Base-by-base conservation (phyloP, 192 early-diverging fungal genomes). In the Dispira parvispora region DNA sequence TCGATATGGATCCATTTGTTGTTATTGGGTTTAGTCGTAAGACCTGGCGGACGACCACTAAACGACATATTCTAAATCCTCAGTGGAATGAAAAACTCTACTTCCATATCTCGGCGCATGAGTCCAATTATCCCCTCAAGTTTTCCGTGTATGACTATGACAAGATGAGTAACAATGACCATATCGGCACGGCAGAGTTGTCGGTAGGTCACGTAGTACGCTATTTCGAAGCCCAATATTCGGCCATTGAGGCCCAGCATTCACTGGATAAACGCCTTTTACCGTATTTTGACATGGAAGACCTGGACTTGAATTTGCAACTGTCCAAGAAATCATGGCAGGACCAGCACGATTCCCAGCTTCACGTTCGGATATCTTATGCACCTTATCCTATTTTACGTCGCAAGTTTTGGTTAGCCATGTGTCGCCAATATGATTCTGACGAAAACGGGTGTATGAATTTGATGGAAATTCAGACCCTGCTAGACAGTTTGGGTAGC, bases 1-100 rank as follows among this genome's bases (percentile, higher is more conserved):
- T 82, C 65, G 82, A 89, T 66, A 89, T 87, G 78, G 88, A 91
- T 69, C 88, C 89, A 0, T 91, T 88, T 73, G 86, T 85, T 1
- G 72, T 88, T 45, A 75, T 89, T 14, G 81, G 84, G 11, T 87
- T 82, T 71, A 77, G 80, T 25, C 71, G 74, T 26, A 76, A 80
- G 18, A 90, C 84, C 1, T 90, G 84, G 65, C 70, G 86, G 27
- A 88, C 88, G 9, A 66, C 78, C 38, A 72, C 76, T 2, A 68
- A 86, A 47, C 72, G 80, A 13, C 85, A 89, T 63, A 81, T 75
- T 23, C 72, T 86, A 9, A 80, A 84, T 58, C 89, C 89, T 0
- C 67, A 68, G 28, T 91, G 89, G 89, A 80, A 86, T 45, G 86
- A 87, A 65, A 83, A 80, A 46, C 70, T 86, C 42, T 82, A 79